Evolutionary conservation across 176 grass and related monocot species (phyloP).

Genomic region (Bonia amplexicaulis): DNA sequence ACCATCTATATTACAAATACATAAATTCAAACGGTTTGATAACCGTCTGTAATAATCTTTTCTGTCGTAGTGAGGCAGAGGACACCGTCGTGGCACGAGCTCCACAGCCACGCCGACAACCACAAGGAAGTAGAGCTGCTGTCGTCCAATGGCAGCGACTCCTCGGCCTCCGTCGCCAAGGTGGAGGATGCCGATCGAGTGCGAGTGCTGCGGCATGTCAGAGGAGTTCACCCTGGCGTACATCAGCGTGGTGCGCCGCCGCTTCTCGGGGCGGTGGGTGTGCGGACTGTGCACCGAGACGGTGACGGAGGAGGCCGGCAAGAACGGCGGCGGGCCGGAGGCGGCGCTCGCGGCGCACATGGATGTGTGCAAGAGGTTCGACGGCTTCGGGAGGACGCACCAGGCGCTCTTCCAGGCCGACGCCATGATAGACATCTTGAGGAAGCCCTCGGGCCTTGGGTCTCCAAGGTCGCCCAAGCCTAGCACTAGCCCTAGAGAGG

Average conservation of each 20-base stretch:
- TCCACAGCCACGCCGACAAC: slow-evolving; percentile 10
- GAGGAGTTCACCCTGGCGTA: slow-evolving; percentile 82
- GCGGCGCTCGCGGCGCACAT: slow-evolving; percentile 51
- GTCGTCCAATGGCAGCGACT: background rate
- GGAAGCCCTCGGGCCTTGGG: slow-evolving; percentile 48
- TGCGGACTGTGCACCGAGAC: slow-evolving; percentile 72
- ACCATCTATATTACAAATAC: too few relatives aligned
- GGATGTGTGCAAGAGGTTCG: slow-evolving; percentile 57
- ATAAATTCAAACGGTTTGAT: too few relatives aligned
- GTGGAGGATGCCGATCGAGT: slow-evolving; percentile 71
- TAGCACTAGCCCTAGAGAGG: background rate
- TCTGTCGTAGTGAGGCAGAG: background rate
- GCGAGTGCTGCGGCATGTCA: slow-evolving; percentile 78
- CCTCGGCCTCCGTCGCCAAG: background rate
- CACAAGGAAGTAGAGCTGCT: background rate
- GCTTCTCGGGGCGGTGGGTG: slow-evolving; percentile 68
- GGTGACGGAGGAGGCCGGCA: slow-evolving; percentile 61
- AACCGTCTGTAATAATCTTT: too few relatives aligned
- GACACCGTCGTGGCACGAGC: slow-evolving; percentile 43
- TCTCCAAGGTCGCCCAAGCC: background rate
- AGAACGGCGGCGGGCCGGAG: slow-evolving; percentile 44
- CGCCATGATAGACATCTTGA: slow-evolving; percentile 66
- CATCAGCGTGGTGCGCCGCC: slow-evolving; percentile 39
- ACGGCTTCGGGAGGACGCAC: slow-evolving; percentile 63
- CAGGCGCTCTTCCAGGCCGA: slow-evolving; percentile 63